Percentiles rank a stretch among this genome's conserved stretches.
Conservation (phyloP, 805 yeast genomes). For the Candida maesae region DNA sequence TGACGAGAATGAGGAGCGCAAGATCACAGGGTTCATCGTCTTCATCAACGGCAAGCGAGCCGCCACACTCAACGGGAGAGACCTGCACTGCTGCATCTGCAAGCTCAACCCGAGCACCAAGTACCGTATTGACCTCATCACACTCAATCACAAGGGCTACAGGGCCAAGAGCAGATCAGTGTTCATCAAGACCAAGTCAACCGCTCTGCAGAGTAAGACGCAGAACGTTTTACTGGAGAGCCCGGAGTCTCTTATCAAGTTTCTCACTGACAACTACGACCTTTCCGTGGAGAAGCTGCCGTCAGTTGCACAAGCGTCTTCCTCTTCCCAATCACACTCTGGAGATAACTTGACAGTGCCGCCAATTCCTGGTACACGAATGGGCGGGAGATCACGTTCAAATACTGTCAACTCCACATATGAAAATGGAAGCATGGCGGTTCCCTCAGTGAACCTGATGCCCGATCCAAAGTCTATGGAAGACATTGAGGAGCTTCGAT, state of each 20-base stretch:
- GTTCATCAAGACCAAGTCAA: slow-evolving; percentile 36
- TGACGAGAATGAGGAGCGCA: slow-evolving; percentile 25
- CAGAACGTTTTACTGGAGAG: slow-evolving; percentile 28
- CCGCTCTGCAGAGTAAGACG: slow-evolving; percentile 20
- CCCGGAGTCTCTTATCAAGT: slow-evolving; percentile 35
- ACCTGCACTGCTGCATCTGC: slow-evolving; percentile 33
- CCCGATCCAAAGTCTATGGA: slow-evolving; percentile 27
- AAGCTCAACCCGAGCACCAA: slow-evolving; percentile 33
- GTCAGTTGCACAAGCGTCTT: slow-evolving; percentile 25
- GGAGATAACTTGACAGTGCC: slow-evolving; percentile 24
- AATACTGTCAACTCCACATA: slow-evolving; percentile 29
- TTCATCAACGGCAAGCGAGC: slow-evolving; percentile 39
- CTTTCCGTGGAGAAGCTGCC: slow-evolving; percentile 24
- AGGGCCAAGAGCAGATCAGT: slow-evolving; percentile 39
- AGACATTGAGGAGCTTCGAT: slow-evolving; percentile 42
- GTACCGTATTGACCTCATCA: slow-evolving; percentile 42
- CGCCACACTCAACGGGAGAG: slow-evolving; percentile 32
- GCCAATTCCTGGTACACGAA: slow-evolving; percentile 15
- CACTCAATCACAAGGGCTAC: slow-evolving; percentile 37
- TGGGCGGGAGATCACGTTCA: slow-evolving; percentile 31
- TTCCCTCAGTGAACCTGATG: slow-evolving; percentile 8
- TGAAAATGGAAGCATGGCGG: slow-evolving; percentile 11
- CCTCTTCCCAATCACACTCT: slow-evolving; percentile 6
- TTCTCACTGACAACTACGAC: slow-evolving; percentile 29
- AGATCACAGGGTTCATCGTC: slow-evolving; percentile 34